These are phyloP conservation scores for Cetradonia linearis DNA, from an alignment of 495 filamentous ascomycete species.

Conservation along the genomic window DNA sequence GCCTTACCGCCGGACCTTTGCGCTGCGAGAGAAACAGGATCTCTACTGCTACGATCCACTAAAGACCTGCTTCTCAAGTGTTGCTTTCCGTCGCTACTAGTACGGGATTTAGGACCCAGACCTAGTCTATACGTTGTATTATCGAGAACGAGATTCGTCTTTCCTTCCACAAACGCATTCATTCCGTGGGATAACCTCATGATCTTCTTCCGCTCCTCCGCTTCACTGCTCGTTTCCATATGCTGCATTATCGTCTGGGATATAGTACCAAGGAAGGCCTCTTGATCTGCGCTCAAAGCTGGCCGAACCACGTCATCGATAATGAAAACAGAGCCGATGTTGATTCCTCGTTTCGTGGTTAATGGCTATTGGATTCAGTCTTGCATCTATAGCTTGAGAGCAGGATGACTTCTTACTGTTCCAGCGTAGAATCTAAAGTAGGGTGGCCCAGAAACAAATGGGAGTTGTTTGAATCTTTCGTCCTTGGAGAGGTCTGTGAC, in stretches of 20 bases:
- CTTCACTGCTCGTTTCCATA: constrained; percentile 47
- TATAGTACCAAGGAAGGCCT: constrained; percentile 38
- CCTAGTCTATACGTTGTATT: background rate
- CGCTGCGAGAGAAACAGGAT: constrained; percentile 1
- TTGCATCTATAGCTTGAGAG: background rate
- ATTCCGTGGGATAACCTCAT: constrained; percentile 51
- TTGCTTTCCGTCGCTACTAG: background rate
- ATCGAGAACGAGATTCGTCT: constrained; percentile 13
- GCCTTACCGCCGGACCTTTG: constrained; percentile 3
- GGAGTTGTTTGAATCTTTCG: constrained; percentile 34
- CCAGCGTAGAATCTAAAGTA: constrained; percentile 41
- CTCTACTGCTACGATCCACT: background rate
- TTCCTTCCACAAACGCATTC: constrained; percentile 53
- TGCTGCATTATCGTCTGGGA: constrained; percentile 52
- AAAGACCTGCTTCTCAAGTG: constrained; percentile 2
- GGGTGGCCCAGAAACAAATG: constrained; percentile 36
- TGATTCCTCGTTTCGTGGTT: constrained; percentile 54
- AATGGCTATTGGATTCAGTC: constrained; percentile 34
- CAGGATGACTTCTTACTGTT: constrained; percentile 26
- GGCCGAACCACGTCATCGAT: constrained; percentile 42
- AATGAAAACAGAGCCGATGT: constrained; percentile 62
- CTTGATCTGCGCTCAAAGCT: constrained; percentile 30
- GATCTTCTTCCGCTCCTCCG: constrained; percentile 46
- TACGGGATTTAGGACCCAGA: background rate
- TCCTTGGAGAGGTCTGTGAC: constrained; percentile 33